phyloP scores from a whole-genome alignment of 345 rosid genomes.

The Hibiscus tridactylites region DNA sequence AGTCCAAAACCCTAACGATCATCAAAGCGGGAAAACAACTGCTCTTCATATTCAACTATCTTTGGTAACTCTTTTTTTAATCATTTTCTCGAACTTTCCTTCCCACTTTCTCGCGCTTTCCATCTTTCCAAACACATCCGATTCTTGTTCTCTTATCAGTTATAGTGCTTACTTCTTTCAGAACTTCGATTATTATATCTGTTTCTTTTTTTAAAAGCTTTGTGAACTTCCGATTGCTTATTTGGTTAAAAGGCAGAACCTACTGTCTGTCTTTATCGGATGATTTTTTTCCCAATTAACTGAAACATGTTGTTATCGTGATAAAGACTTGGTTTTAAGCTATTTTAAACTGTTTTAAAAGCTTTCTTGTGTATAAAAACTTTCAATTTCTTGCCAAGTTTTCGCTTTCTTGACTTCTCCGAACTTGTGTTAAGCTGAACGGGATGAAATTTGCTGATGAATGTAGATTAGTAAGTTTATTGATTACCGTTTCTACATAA shows the following conservation, averaged over 20 bases:
- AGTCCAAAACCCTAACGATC: constrained; percentile 8
- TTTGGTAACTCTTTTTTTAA: not conserved
- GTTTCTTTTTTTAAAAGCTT: not conserved
- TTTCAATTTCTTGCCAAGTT: not conserved
- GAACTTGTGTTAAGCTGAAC: not conserved
- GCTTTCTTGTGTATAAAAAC: not conserved
- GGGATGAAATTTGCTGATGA: not conserved
- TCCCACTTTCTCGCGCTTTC: constrained; percentile 3
- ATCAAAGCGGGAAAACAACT: constrained; percentile 3
- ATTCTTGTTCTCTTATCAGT: not conserved
- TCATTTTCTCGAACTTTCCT: not conserved
- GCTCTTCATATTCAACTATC: not conserved
- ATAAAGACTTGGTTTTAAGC: constrained; percentile 2
- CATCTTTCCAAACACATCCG: not conserved
- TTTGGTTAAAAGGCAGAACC: not conserved
- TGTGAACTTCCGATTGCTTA: not conserved
- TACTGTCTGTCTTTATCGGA: not conserved
- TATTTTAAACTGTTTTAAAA: not conserved
- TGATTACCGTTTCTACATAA: not conserved
- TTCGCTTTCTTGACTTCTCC: not conserved
- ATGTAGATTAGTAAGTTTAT: not conserved
- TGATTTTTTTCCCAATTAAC: not conserved
- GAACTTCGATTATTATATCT: not conserved
- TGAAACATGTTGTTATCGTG: not conserved
- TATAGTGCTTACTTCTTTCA: not conserved